These are phyloP conservation scores for Hordeum vulgare DNA, from an alignment of 176 grass and related monocot species.

Conservation along the genomic window DNA sequence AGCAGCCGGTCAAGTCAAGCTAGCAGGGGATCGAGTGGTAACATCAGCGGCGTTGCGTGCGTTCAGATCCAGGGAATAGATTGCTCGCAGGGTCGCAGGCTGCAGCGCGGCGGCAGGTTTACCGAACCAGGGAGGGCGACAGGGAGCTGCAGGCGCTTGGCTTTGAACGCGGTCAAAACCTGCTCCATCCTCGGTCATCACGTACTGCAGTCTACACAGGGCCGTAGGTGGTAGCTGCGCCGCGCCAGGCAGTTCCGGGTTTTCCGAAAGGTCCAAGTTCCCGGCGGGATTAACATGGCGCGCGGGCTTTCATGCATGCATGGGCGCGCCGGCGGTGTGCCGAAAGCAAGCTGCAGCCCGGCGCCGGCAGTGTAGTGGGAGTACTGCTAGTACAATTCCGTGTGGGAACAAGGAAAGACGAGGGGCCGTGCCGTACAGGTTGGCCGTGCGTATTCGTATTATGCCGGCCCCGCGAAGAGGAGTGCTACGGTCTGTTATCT, in stretches of 20 bases:
- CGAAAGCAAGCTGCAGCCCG: not conserved
- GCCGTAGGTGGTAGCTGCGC: not conserved
- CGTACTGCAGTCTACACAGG: not conserved
- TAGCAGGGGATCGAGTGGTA: not conserved
- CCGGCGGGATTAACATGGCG: not conserved
- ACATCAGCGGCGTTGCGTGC: not conserved
- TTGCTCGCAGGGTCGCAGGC: not conserved
- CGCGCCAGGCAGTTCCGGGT: slow-evolving; percentile 4
- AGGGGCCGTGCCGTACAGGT: not conserved
- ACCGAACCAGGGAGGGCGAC: not conserved
- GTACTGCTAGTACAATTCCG: not conserved
- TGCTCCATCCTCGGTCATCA: not conserved
- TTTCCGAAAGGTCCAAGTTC: slow-evolving; percentile 32
- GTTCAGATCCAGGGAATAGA: not conserved
- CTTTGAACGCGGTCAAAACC: slow-evolving; percentile 33
- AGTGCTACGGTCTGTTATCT: not conserved
- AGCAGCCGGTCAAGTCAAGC: not conserved
- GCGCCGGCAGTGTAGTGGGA: not conserved
- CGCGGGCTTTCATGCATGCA: slow-evolving; percentile 14
- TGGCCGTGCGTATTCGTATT: not conserved
- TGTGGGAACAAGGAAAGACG: not conserved
- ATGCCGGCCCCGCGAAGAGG: not conserved
- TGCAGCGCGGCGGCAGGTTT: not conserved
- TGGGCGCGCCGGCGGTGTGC: not conserved
- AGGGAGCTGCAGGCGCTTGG: not conserved